A percentile compares a stretch with the other conserved stretches of the same genome.
phyloP scores from a whole-genome alignment of 768 basidiomycete genomes.

The Phaeotremella fagi region DNA sequence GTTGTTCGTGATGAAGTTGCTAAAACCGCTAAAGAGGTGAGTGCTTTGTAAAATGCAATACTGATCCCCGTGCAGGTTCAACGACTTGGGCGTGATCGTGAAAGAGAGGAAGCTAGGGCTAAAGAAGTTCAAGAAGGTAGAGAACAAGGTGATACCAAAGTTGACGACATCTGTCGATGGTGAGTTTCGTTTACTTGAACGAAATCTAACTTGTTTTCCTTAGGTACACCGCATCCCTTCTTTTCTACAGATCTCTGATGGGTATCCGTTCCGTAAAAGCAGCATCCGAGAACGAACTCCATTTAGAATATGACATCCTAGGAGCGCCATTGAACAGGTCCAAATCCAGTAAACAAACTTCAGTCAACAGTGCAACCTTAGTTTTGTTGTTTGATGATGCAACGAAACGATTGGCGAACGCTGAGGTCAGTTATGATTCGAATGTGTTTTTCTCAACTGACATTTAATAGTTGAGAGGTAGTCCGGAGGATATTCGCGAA shows the following conservation, averaged over 20 bases:
- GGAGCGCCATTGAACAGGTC: background rate
- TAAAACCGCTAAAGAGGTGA: constrained; percentile 44
- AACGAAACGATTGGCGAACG: constrained; percentile 31
- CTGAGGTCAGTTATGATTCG: constrained; percentile 29
- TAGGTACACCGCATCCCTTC: constrained; percentile 69
- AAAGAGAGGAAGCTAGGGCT: constrained; percentile 59
- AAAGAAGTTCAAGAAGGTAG: constrained; percentile 68
- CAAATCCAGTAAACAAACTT: background rate
- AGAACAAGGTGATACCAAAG: constrained; percentile 49
- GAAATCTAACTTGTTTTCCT: constrained; percentile 51
- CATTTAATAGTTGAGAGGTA: constrained; percentile 36
- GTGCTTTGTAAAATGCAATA: too few species aligned
- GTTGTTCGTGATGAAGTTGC: constrained; percentile 53
- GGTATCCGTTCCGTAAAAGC: constrained; percentile 59
- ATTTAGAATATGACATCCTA: constrained; percentile 57
- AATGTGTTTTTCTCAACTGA: too few species aligned
- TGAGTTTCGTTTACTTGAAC: constrained; percentile 61
- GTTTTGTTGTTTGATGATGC: constrained; percentile 28
- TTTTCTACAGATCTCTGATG: constrained; percentile 61
- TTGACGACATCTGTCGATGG: constrained; percentile 50
- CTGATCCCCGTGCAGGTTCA: constrained; percentile 37
- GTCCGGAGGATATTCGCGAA: constrained; percentile 37
- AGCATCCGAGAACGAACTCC: constrained; percentile 71
- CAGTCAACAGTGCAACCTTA: constrained; percentile 16
- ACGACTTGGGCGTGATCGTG: constrained; percentile 46